Conservation (phyloP, 768 basidiomycete species). For the Tylopilus plumbeoviolaceoides region DNA sequence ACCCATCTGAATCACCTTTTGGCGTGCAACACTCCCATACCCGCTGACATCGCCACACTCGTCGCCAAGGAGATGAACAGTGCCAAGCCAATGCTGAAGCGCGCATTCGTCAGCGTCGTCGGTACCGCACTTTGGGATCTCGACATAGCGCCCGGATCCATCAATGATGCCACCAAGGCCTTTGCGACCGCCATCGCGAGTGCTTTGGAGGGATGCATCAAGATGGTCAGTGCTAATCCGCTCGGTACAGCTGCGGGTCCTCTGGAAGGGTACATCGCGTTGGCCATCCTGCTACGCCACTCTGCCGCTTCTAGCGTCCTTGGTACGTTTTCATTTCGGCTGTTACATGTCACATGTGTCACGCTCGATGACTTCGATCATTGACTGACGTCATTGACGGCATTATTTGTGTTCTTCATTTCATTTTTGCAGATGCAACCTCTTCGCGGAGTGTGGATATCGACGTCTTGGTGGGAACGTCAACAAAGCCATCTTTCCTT, state of each 20-base stretch:
- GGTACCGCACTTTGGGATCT: slow-evolving; percentile 58
- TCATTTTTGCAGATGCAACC: slow-evolving; percentile 36
- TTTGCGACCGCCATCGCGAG: slow-evolving; percentile 56
- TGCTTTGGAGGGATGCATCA: slow-evolving; percentile 67
- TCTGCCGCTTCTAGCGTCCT: slow-evolving; percentile 44
- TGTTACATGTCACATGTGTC: background rate
- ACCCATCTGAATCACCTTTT: slow-evolving; percentile 59
- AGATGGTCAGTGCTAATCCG: slow-evolving; percentile 58
- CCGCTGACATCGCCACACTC: slow-evolving; percentile 41
- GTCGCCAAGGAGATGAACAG: slow-evolving; percentile 35
- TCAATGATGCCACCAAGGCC: slow-evolving; percentile 41
- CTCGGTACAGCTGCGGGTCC: slow-evolving; percentile 58
- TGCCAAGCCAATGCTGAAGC: slow-evolving; percentile 55
- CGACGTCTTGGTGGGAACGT: slow-evolving; percentile 43
- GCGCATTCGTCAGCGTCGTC: slow-evolving; percentile 58
- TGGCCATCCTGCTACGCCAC: slow-evolving; percentile 64
- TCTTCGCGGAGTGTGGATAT: slow-evolving; percentile 46
- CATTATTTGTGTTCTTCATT: background rate
- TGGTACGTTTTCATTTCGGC: slow-evolving; percentile 38
- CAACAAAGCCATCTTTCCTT: slow-evolving; percentile 78
- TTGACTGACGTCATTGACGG: background rate
- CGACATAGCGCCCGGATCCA: slow-evolving; percentile 17
- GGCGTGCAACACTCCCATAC: slow-evolving; percentile 35
- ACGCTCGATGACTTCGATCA: background rate
- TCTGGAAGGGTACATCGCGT: slow-evolving; percentile 81